Evolutionary conservation across 2,329 filamentous ascomycete species (phyloP).

Genomic region (Phialocephala subalpina): DNA sequence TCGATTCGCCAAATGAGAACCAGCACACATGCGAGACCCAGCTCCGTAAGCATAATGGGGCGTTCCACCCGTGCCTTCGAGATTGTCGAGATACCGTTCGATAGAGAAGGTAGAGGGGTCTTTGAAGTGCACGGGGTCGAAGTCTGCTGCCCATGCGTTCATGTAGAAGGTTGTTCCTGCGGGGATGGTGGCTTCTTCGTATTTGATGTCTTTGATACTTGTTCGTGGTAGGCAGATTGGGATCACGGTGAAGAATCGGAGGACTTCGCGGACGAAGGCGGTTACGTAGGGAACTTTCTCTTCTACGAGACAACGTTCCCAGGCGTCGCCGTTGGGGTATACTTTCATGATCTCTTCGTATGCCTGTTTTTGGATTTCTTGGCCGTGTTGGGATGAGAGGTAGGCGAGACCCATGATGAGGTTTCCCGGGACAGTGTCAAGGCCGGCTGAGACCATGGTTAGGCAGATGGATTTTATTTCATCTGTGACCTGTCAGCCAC

Average conservation of each 20-base stretch:
- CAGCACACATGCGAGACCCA: slow-evolving; percentile 69
- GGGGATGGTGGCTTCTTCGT: slow-evolving; percentile 72
- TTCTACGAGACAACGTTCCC: slow-evolving; percentile 75
- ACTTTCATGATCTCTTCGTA: slow-evolving; percentile 74
- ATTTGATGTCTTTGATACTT: slow-evolving; percentile 76
- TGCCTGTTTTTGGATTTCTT: slow-evolving; percentile 74
- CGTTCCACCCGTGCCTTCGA: slow-evolving; percentile 60
- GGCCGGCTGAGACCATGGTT: slow-evolving; percentile 82
- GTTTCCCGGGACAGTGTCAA: slow-evolving; percentile 84
- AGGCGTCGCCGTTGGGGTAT: slow-evolving; percentile 79
- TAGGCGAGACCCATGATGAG: slow-evolving; percentile 83
- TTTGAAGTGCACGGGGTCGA: slow-evolving; percentile 74
- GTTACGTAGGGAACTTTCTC: slow-evolving; percentile 82
- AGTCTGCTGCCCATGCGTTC: slow-evolving; percentile 80
- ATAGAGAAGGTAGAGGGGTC: slow-evolving; percentile 69
- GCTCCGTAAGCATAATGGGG: slow-evolving; percentile 70
- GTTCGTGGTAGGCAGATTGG: slow-evolving; percentile 79
- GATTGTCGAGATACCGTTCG: slow-evolving; percentile 70
- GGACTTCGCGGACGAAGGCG: slow-evolving; percentile 79
- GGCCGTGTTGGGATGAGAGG: slow-evolving; percentile 72
- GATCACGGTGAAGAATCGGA: slow-evolving; percentile 82
- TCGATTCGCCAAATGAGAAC: slow-evolving; percentile 68
- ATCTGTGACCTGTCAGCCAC: slow-evolving; percentile 55
- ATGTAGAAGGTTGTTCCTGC: slow-evolving; percentile 83
- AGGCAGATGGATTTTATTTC: slow-evolving; percentile 84